A percentile compares a stretch with the other conserved stretches of the same genome.
Conservation (phyloP, 768 basidiomycete species). For the Peribolospora baueri region DNA sequence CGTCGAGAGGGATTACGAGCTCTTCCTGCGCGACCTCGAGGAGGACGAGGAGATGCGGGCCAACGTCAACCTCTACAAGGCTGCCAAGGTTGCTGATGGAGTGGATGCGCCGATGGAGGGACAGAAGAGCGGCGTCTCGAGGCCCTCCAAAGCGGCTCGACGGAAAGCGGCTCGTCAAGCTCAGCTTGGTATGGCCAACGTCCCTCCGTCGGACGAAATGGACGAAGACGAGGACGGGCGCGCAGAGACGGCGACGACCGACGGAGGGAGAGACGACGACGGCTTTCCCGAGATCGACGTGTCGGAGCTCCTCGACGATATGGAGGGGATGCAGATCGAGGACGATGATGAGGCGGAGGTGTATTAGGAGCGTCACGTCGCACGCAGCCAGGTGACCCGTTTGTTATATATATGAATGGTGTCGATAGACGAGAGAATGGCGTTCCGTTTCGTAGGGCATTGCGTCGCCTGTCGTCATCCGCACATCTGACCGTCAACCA, state of each 20-base stretch:
- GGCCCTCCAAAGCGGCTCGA: conserved; percentile 1
- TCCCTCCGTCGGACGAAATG: conserved; percentile 7
- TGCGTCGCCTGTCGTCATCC: too few species aligned
- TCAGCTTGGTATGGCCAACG: conserved; percentile 2
- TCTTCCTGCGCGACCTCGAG: conserved; percentile 79
- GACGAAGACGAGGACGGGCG: conserved; percentile 15
- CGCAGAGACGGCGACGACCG: conserved; percentile 8
- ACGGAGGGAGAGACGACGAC: conserved; percentile 38
- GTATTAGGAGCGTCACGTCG: too few species aligned
- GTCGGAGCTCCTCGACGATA: conserved; percentile 69
- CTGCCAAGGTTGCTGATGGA: conserved; percentile 18
- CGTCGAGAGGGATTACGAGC: conserved; percentile 89
- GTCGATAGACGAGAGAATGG: too few species aligned
- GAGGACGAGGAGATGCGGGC: conserved; percentile 79
- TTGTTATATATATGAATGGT: too few species aligned
- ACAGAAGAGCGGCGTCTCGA: conserved; percentile 12
- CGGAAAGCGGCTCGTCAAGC: background rate
- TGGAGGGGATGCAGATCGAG: conserved; percentile 63
- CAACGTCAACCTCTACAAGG: conserved; percentile 67
- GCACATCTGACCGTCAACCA: too few species aligned
- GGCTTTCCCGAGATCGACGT: conserved; percentile 74
- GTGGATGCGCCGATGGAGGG: conserved; percentile 20
- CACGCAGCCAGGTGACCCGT: too few species aligned
- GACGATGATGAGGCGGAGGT: conserved; percentile 7
- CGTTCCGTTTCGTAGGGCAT: too few species aligned